Conservation (phyloP, 257 asterid genomes). For the Solanum virginianum region DNA sequence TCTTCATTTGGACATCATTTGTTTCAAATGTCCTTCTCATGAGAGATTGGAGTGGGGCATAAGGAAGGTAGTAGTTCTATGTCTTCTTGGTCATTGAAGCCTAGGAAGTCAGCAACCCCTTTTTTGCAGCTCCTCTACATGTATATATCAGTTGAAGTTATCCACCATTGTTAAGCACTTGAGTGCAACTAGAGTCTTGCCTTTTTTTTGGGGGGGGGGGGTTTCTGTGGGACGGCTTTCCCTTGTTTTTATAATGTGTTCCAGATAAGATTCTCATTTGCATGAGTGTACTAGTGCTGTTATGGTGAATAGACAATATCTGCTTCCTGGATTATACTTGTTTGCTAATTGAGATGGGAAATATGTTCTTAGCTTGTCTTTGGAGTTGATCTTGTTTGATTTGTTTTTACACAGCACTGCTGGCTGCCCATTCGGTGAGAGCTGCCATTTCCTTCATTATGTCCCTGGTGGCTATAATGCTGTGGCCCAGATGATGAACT, state of each 20-base stretch:
- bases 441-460: slow-evolving; percentile 84
- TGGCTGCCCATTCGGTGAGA: slow-evolving; percentile 63
- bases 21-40: no score
- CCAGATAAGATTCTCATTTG: neutral
- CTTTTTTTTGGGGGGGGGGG: no score
- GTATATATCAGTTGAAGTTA: neutral
- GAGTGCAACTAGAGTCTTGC: neutral
- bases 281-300: neutral
- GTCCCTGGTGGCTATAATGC: slow-evolving; percentile 85
- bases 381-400: neutral
- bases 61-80: neutral
- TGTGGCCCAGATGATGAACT: slow-evolving; percentile 81
- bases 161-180: neutral
- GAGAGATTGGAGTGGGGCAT: neutral
- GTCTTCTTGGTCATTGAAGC: neutral
- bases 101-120: neutral
- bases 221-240: neutral
- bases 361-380: neutral
- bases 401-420: slow-evolving; percentile 39
- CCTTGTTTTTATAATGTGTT: neutral
- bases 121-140: neutral
- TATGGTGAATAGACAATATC: neutral
- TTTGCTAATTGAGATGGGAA: neutral
- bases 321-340: neutral
- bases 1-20: neutral